Base-by-base conservation (phyloP, 768 basidiomycete genomes). In the Dictyophora rubrovolvata region DNA sequence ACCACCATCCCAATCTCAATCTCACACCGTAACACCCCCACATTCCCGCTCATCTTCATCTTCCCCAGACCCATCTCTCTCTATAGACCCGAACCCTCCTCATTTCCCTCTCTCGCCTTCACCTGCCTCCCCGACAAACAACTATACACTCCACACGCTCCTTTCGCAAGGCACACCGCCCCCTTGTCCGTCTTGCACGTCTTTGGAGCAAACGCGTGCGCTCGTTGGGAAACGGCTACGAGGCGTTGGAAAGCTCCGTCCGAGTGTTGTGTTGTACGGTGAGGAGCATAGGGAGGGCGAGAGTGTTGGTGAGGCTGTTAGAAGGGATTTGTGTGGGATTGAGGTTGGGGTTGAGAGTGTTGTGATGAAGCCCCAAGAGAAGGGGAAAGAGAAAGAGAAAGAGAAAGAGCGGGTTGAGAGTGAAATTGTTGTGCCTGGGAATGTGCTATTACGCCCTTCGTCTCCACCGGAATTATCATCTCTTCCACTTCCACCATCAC, bases 191-290 rank as follows among this genome's bases (percentile, higher is more conserved):
- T 82, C 86, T 60, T 96, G 93, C 71, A 77, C 77, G 7, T 74
- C 80, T 20, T 74, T 84, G 69, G 84, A 90, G 64, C 73, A 76
- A 58, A 83, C 84, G 16, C 82, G 93, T 37, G 79, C 83, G 60
- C 74, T 89, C 33, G 71, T 86, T 9, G 88, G 87, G 14, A 90
- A 93, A 69, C 84, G 93, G 16, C 79, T 84, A 4, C 75, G 92
- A 50, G 86, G 87, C 2, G 78, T 93, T 23, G 93, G 93, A 0
- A 79, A 79, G 63, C 75, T 96, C 49, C 80, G 92, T 36, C 89
- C 93, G 0, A 88, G 87, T 56, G 91, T 96, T 2, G 90, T 96
- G 0, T 72, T 96, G 21, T 96, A 96, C 68, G 93, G 93, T 63
- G 93, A 95, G 69, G 75, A 77, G 51, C 93, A 95, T 71, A 85